Evolutionary conservation across 306 rosid species (phyloP), one percentile per base, ranked within the genome.

Genomic region (Chamaecrista fasciculata): DNA sequence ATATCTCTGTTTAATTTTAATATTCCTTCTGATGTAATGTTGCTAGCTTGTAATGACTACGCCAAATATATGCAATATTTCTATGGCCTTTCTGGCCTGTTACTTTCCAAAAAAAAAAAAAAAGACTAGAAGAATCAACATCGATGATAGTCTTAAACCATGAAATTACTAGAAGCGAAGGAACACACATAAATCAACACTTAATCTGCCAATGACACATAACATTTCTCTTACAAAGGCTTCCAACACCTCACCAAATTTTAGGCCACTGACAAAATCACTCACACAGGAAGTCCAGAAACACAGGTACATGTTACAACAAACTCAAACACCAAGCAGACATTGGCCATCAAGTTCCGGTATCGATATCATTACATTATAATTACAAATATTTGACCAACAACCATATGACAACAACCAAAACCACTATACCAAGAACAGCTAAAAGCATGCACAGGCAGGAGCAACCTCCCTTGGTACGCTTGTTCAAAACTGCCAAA

Each of bases 381-480:
- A 57, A 20, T 75, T 91, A 91, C 96, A 94, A 84, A 71, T 80
- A 89, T 74, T 89, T 94, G 71, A 91, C 50, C 75, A 94, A 69
- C 51, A 94, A 75, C 75, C 69, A 94, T 77, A 88, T 72, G 61
- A 84, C 91, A 60, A 80, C 86, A 4, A 82, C 74, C 76, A 94
- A 85, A 76, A 60, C 85, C 49, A 91, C 91, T 28, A 94, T 91
- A 68, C 96, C 99, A 55, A 88, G 29, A 19, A 89, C 89, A 7
- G 97, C 66, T 66, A 84, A 67, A 65, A 94, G 86, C 99, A 94
- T 64, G 83, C 88, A 87, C 89, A 90, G 58, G 91, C 99, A 91
- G 61, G 99, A 80, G 86, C 99, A 94, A 50, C 95, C 92, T 47
- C 96, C 97, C 77, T 91, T 91, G 10, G 85, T 78, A 29, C 95